Conservation (phyloP, 2,329 filamentous ascomycete genomes). For the Ophiostoma piceae region DNA sequence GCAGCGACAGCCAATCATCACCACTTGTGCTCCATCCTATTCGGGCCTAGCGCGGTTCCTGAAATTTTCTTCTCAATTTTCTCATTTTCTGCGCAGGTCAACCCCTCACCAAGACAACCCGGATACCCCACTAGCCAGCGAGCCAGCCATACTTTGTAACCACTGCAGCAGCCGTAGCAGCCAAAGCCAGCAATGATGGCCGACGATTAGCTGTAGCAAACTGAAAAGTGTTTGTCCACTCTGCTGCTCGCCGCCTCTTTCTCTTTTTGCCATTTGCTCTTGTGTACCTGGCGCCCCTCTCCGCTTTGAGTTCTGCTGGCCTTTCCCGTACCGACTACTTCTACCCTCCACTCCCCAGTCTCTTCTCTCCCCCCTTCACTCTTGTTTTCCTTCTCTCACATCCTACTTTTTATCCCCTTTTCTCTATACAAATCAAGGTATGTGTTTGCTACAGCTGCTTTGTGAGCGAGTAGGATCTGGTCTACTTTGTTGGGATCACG, state of each 20-base stretch:
- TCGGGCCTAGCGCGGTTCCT: slow-evolving; percentile 21
- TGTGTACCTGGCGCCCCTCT: slow-evolving; percentile 6
- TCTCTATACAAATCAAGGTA: slow-evolving; percentile 18
- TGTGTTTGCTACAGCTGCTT: slow-evolving; percentile 11
- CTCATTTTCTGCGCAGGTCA: slow-evolving; percentile 5
- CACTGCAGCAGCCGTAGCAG: not conserved
- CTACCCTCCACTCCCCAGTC: slow-evolving; percentile 20
- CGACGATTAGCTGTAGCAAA: not conserved
- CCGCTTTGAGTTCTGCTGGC: not conserved
- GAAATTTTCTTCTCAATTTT: slow-evolving; percentile 23
- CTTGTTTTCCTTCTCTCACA: slow-evolving; percentile 22
- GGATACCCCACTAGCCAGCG: slow-evolving; percentile 20
- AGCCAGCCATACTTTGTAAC: too few species aligned
- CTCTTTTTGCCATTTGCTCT: not conserved
- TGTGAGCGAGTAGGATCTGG: too few species aligned
- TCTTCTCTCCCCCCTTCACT: slow-evolving; percentile 26
- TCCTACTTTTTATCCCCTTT: slow-evolving; percentile 26
- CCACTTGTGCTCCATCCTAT: not conserved
- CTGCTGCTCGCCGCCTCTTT: not conserved
- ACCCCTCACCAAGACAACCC: slow-evolving; percentile 24
- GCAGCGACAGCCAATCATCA: slow-evolving; percentile 10
- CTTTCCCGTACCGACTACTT: slow-evolving; percentile 10
- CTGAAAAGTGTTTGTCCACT: slow-evolving; percentile 18
- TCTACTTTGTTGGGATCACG: not conserved
- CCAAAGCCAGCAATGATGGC: not conserved